These are phyloP conservation scores for Phyllostachys edulis DNA, from an alignment of 176 grass and related monocot species.

Conservation along the genomic window DNA sequence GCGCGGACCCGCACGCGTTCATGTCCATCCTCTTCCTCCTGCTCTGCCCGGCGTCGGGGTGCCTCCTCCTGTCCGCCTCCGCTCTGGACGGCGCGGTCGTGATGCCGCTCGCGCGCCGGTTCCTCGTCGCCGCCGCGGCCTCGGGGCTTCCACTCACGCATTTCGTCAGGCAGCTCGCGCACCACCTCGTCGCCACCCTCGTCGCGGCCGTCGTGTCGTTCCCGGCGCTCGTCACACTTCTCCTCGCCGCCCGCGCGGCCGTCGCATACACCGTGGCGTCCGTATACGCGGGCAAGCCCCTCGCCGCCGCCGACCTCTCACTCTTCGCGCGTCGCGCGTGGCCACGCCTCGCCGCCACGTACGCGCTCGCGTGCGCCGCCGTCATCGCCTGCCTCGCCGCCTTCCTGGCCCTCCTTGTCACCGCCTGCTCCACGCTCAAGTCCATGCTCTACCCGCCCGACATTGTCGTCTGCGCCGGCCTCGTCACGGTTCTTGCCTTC, in stretches of 20 bases:
- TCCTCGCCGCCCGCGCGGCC: constrained; percentile 69
- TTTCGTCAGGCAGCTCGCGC: constrained; percentile 70
- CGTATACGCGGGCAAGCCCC: constrained; percentile 66
- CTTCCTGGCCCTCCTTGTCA: constrained; percentile 69
- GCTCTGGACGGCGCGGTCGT: constrained; percentile 47
- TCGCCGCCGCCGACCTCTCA: constrained; percentile 47
- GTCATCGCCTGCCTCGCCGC: constrained; percentile 51
- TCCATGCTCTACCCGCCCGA: constrained; percentile 69
- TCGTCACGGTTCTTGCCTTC: constrained; percentile 70
- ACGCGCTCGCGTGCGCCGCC: constrained; percentile 54
- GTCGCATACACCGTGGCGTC: constrained; percentile 68
- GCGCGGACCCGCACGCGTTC: constrained; percentile 75
- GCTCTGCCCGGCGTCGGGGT: constrained; percentile 80
- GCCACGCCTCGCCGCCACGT: constrained; percentile 68
- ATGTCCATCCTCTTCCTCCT: constrained; percentile 71
- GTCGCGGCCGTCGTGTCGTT: constrained; percentile 57
- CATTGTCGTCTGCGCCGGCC: constrained; percentile 73
- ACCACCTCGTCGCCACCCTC: constrained; percentile 68
- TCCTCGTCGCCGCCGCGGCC: constrained; percentile 48
- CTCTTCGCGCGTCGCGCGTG: constrained; percentile 53
- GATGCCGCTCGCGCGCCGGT: constrained; percentile 49
- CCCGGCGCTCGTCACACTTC: constrained; percentile 66
- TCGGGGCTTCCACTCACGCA: constrained; percentile 70
- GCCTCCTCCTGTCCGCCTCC: constrained; percentile 68
- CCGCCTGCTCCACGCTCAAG: constrained; percentile 63